Percentiles rank a stretch among this genome's conserved stretches.
phyloP scores from a whole-genome alignment of 2,329 filamentous ascomycete genomes.

The Fusarium napiforme region DNA sequence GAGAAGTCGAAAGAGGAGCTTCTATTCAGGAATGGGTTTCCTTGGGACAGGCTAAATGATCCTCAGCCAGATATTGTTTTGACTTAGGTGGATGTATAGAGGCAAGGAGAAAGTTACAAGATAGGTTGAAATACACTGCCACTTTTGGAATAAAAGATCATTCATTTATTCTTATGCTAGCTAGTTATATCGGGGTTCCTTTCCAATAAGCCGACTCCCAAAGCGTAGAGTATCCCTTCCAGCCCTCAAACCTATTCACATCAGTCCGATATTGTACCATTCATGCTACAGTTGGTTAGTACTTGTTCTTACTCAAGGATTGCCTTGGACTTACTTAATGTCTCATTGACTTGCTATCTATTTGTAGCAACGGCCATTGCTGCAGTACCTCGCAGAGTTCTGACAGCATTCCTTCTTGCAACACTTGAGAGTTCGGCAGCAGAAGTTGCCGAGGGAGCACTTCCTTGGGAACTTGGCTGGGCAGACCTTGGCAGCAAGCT shows the following conservation, averaged over 20 bases:
- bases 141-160: not conserved
- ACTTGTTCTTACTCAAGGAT: accelerated
- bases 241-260: accelerated
- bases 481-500: conserved; percentile 10
- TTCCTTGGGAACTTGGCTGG: conserved; percentile 28
- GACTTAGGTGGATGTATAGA: not conserved
- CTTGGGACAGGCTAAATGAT: not conserved
- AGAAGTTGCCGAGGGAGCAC: conserved; percentile 18
- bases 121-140: accelerated
- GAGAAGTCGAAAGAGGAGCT: not conserved
- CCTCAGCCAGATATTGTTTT: not conserved
- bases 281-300: not conserved
- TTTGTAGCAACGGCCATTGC: conserved; percentile 20
- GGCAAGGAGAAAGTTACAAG: accelerated
- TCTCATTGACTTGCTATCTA: not conserved
- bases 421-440: conserved; percentile 27
- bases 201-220: not conserved
- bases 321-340: not conserved
- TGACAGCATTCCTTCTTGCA: conserved; percentile 28
- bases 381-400: conserved; percentile 24
- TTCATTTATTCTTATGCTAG: not conserved
- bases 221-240: accelerated
- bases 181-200: accelerated
- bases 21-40: not conserved
- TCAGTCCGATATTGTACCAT: too few species aligned